phyloP scores from a whole-genome alignment of 2,329 filamentous ascomycete species.

The Ustilaginoidea virens region DNA sequence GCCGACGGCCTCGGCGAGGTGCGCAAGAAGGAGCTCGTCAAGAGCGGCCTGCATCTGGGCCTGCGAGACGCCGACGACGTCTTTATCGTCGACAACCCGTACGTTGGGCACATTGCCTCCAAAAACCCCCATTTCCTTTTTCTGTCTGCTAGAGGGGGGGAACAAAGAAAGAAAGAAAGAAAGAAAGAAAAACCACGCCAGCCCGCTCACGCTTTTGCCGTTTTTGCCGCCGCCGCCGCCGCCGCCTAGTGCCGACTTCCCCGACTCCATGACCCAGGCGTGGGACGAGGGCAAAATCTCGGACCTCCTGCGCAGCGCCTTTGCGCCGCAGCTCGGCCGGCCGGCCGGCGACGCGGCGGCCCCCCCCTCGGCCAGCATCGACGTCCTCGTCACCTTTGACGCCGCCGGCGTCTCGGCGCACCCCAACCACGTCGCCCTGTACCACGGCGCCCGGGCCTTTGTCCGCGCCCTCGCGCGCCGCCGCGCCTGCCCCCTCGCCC shows the following conservation, averaged over 20 bases:
- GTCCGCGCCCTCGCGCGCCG: slow-evolving; percentile 50
- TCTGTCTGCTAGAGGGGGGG: neutral
- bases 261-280: slow-evolving; percentile 69
- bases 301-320: slow-evolving; percentile 53
- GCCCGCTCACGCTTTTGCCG: neutral
- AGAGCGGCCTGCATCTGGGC: slow-evolving; percentile 65
- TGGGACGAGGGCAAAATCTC: slow-evolving; percentile 64
- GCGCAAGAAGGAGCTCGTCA: slow-evolving; percentile 67
- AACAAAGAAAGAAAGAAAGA: neutral
- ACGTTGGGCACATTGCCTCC: slow-evolving; percentile 16
- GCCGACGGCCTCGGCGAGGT: slow-evolving; percentile 76
- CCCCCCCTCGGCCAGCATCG: slow-evolving; percentile 41
- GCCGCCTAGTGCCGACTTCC: slow-evolving; percentile 45
- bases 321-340: slow-evolving; percentile 47
- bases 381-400: slow-evolving; percentile 86
- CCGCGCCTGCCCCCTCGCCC: slow-evolving; percentile 56
- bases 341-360: slow-evolving; percentile 16
- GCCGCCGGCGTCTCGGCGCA: slow-evolving; percentile 66
- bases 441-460: slow-evolving; percentile 66
- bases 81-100: slow-evolving; percentile 69
- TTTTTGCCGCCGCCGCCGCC: neutral
- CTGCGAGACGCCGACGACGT: slow-evolving; percentile 63
- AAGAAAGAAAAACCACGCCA: neutral
- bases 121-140: too few relatives aligned
- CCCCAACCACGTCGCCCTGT: slow-evolving; percentile 85